Conservation (phyloP, 228 moss, liverwort and hornwort genomes). For the Sphagnum magellanicum region DNA sequence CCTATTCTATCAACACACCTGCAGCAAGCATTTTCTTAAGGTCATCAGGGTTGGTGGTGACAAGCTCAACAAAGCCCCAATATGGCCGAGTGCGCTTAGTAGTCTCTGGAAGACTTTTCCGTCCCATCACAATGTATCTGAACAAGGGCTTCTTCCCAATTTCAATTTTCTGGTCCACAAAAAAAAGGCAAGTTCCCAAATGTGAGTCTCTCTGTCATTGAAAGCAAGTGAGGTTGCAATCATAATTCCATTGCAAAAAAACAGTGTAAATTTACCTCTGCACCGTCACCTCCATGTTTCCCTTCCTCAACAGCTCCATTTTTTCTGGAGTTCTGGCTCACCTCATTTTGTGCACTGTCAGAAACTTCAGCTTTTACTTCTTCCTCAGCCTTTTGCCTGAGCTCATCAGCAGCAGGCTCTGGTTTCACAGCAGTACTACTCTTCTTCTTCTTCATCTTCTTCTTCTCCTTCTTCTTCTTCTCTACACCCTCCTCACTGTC, state of each 20-base stretch:
- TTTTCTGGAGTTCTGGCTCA: conserved; percentile 6
- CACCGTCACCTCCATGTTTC: conserved; percentile 22
- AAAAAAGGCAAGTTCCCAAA: background rate
- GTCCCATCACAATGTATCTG: conserved; percentile 61
- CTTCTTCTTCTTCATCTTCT: conserved; percentile 4
- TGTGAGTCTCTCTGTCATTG: background rate
- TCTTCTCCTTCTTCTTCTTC: conserved; percentile 9
- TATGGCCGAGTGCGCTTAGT: conserved; percentile 44
- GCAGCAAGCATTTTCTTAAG: conserved; percentile 48
- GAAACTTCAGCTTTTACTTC: background rate
- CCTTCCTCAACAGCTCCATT: background rate
- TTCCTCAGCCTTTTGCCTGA: background rate
- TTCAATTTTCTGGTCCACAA: conserved; percentile 27
- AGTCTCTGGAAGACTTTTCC: conserved; percentile 64
- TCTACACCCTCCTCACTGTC: background rate
- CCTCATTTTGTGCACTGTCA: conserved; percentile 1
- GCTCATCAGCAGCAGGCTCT: background rate
- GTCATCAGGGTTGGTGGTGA: conserved; percentile 45
- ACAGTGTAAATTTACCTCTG: conserved; percentile 28
- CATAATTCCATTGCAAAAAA: background rate
- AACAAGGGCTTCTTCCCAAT: conserved; percentile 54
- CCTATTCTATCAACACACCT: conserved; percentile 15
- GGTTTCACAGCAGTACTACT: background rate
- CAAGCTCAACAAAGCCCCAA: conserved; percentile 73
- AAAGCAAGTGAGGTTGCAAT: background rate